Conservation (phyloP, 2,329 filamentous ascomycete genomes). For the Penicillium sp. region DNA sequence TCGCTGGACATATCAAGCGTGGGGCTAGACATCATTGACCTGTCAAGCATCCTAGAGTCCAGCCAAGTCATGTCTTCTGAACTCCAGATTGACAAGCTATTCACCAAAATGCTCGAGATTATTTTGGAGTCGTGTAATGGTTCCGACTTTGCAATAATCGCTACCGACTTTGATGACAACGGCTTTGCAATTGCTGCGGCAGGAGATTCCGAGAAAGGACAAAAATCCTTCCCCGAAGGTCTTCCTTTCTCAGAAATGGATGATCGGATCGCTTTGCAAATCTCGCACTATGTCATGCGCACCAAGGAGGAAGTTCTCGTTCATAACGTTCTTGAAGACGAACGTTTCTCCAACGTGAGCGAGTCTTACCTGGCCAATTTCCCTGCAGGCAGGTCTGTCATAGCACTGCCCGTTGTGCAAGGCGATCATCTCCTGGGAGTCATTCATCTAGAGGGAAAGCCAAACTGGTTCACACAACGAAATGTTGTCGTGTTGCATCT, state of each 20-base stretch:
- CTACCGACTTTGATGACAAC: slow-evolving; percentile 59
- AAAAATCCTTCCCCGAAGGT: slow-evolving; percentile 55
- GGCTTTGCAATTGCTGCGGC: slow-evolving; percentile 64
- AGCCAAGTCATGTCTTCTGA: slow-evolving; percentile 67
- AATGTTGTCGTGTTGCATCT: slow-evolving; percentile 55
- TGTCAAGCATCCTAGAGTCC: slow-evolving; percentile 65
- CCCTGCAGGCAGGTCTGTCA: slow-evolving; percentile 61
- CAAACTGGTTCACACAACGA: slow-evolving; percentile 65
- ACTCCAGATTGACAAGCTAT: slow-evolving; percentile 62
- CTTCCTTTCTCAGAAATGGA: slow-evolving; percentile 59
- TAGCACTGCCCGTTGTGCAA: slow-evolving; percentile 64
- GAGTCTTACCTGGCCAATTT: slow-evolving; percentile 57
- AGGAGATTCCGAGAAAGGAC: slow-evolving; percentile 58
- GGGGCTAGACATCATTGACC: slow-evolving; percentile 61
- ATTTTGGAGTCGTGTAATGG: slow-evolving; percentile 64
- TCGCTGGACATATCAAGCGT: slow-evolving; percentile 45
- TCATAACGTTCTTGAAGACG: slow-evolving; percentile 64
- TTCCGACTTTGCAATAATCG: slow-evolving; percentile 61
- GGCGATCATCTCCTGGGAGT: slow-evolving; percentile 60
- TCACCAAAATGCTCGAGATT: slow-evolving; percentile 65
- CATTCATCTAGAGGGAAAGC: slow-evolving; percentile 63
- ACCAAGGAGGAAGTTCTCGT: slow-evolving; percentile 65
- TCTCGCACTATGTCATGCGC: slow-evolving; percentile 63
- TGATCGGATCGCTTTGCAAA: slow-evolving; percentile 61
- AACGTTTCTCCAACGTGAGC: slow-evolving; percentile 63